Conservation (phyloP, 306 rosid genomes). For the Sicyos baderoa region DNA sequence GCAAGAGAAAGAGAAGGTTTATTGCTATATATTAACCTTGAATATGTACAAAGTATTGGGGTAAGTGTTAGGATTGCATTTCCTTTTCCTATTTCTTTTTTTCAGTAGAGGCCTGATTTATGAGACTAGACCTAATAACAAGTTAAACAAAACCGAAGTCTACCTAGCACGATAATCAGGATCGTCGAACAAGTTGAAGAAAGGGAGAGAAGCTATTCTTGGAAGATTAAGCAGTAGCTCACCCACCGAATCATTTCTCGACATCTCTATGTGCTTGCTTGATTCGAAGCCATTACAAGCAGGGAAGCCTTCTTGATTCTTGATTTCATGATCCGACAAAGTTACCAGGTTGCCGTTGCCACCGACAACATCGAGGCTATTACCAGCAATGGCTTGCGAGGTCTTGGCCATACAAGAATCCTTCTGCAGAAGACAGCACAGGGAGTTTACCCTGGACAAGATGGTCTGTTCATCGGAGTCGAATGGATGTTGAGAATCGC, state of each 20-base stretch:
- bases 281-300: constrained; percentile 17
- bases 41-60: background rate
- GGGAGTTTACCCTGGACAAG: constrained; percentile 79
- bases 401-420: constrained; percentile 39
- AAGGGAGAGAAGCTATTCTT: constrained; percentile 55
- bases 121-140: background rate
- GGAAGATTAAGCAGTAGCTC: constrained; percentile 74
- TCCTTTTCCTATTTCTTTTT: background rate
- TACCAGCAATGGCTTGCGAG: constrained; percentile 22
- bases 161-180: constrained; percentile 34
- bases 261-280: constrained; percentile 49
- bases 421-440: constrained; percentile 72
- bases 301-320: constrained; percentile 25
- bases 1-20: background rate
- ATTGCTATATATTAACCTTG: background rate
- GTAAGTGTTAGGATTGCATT: background rate
- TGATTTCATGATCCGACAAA: constrained; percentile 12
- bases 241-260: constrained; percentile 73
- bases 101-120: background rate
- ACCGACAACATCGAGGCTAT: constrained; percentile 22
- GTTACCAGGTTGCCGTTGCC: constrained; percentile 1
- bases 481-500: constrained; percentile 42
- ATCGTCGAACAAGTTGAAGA: constrained; percentile 61
- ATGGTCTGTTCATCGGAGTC: constrained; percentile 63
- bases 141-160: background rate